Base-by-base conservation (phyloP, 371 early-diverging fungal genomes). In the Syncephalastrum sp. region DNA sequence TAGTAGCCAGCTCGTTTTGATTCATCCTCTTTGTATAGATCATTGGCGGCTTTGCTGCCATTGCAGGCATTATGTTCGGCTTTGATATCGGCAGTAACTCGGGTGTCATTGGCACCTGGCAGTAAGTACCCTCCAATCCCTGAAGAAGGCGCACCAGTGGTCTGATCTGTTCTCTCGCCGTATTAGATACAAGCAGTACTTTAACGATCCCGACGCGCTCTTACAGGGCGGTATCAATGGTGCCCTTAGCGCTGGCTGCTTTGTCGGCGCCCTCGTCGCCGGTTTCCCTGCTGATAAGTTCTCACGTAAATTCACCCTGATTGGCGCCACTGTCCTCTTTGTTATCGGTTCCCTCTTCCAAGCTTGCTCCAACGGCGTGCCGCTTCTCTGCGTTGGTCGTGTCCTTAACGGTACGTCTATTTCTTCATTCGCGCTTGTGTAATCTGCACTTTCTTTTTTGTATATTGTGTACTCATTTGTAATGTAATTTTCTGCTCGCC, bases 161-260 rank as follows among this genome's bases (percentile, higher is more conserved):
- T 21, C 10, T 33, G 38, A 33, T 33, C 38, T 33, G 10, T 50
- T 25, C 25, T 3, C n/a, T 19, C 1, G 24, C 5, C 5, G 4
- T 27, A 27, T 24, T 38, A 79, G 75, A 50, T 83, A 81, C 52
- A 67, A 77, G 52, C 50, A 56, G 0, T 90, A 78, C 67, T 90
- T 88, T 59, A 23, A 81, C 42, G 21, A 72, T 29, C 89, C 88
- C 0, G 53, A 54, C 17, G 71, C 73, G 4, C 61, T 81, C 4
- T 67, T 79, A 21, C 82, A 83, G 47, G 87, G 88, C 50, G 83
- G 86, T 46, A 83, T 89, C 61, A 88, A 86, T 56, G 73, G 70
- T 46, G 65, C 75, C 16, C 52, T 72, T n/a, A 59, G 63, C 56
- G 68, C 68, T 52, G 66, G 66, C 33, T 72, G 72, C 25, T 63